Percentiles rank a stretch among this genome's conserved stretches.
Evolutionary conservation across 176 grass and related monocot species (phyloP).

Genomic region (Oryza longistaminata): DNA sequence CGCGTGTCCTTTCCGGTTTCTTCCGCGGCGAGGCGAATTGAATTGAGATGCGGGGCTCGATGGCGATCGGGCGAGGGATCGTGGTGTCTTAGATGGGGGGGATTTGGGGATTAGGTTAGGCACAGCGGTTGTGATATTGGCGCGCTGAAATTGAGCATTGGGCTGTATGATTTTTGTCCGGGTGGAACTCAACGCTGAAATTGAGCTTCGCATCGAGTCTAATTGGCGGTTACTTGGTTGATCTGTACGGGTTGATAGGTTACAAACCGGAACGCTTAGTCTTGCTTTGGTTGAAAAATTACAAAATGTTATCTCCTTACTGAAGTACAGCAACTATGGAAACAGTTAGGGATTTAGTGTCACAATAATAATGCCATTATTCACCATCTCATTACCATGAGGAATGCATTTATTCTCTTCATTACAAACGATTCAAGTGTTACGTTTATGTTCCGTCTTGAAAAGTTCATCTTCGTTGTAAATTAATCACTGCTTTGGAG

Average conservation of each 20-base stretch:
- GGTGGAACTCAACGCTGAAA: neutral
- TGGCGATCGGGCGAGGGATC: neutral
- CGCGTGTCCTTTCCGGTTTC: neutral
- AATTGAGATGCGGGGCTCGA: neutral
- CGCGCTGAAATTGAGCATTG: neutral
- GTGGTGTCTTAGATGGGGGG: neutral
- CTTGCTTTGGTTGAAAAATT: neutral
- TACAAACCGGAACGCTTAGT: neutral
- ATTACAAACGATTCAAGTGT: neutral
- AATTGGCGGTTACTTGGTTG: neutral
- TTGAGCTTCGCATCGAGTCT: neutral
- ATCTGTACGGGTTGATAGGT: neutral
- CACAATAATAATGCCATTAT: neutral
- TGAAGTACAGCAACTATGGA: no score
- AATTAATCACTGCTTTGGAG: neutral
- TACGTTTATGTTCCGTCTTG: neutral
- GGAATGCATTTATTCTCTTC: neutral
- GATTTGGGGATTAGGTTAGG: neutral
- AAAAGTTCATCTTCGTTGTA: neutral
- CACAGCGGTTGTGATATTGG: neutral
- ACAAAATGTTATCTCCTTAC: neutral
- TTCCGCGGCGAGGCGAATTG: neutral
- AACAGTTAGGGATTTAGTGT: neutral
- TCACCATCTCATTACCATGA: neutral
- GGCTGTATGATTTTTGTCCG: neutral